Evolutionary conservation across 768 basidiomycete species (phyloP).

Genomic region (Amanita jacksonii): DNA sequence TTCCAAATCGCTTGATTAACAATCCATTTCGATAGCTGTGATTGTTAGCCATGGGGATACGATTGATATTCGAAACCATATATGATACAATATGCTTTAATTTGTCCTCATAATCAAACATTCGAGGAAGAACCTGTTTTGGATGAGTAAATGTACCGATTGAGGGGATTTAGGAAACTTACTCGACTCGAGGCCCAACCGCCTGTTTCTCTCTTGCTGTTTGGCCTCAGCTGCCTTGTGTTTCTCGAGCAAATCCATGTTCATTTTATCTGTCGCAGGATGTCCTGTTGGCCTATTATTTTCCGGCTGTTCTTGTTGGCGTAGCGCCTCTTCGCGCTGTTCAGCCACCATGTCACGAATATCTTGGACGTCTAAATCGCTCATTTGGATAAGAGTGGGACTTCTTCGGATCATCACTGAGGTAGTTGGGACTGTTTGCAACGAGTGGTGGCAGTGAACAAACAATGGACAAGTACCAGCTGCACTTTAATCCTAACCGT

Average conservation of each 20-base stretch:
- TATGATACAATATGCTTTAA: neutral
- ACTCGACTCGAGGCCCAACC: constrained; percentile 19
- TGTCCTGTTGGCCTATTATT: constrained; percentile 13
- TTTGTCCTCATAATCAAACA: neutral
- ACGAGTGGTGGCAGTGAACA: constrained; percentile 14
- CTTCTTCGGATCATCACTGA: constrained; percentile 60
- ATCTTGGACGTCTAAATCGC: constrained; percentile 71
- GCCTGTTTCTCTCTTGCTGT: constrained; percentile 17
- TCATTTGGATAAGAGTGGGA: constrained; percentile 70
- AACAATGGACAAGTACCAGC: constrained; percentile 1
- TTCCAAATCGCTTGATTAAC: constrained; percentile 13
- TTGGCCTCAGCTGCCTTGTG: constrained; percentile 20
- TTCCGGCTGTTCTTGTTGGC: constrained; percentile 38
- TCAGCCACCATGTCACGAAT: constrained; percentile 51
- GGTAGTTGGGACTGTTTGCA: constrained; percentile 8
- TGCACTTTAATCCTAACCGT: too few species aligned
- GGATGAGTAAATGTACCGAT: neutral
- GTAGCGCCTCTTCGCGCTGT: constrained; percentile 33
- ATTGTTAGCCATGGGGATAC: constrained; percentile 12
- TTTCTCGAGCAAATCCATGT: constrained; percentile 23
- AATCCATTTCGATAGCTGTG: neutral
- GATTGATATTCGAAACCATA: constrained; percentile 12
- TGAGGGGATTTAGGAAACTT: neutral
- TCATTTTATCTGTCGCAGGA: constrained; percentile 21
- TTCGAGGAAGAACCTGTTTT: constrained; percentile 4